Percentiles rank a stretch among this genome's conserved stretches.
phyloP scores from a whole-genome alignment of 306 rosid species.

The Hippophae tibetana region DNA sequence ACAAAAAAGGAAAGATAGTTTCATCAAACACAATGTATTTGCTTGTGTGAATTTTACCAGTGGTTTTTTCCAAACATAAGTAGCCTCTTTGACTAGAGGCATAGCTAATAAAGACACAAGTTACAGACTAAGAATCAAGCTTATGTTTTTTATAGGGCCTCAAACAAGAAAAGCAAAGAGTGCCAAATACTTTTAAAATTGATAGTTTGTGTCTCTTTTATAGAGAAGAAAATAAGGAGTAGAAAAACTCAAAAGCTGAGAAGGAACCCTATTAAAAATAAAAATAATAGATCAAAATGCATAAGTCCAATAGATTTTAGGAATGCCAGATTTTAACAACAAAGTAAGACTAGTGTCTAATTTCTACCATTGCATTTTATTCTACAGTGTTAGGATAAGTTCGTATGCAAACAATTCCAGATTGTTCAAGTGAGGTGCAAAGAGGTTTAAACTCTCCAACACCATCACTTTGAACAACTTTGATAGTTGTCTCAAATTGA shows the following conservation, averaged over 20 bases:
- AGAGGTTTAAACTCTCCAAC: neutral
- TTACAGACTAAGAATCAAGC: neutral
- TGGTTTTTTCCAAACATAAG: neutral
- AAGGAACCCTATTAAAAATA: neutral
- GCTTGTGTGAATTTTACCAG: neutral
- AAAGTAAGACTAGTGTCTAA: neutral
- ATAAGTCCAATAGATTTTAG: neutral
- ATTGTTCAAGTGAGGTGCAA: no score
- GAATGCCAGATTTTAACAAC: neutral
- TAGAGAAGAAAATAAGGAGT: neutral
- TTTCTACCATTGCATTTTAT: neutral
- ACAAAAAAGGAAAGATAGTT: neutral
- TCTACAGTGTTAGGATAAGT: neutral
- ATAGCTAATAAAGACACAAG: neutral
- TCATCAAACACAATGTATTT: neutral
- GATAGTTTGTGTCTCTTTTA: neutral
- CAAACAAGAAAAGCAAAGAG: neutral
- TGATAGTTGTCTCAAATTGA: neutral
- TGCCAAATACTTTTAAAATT: neutral
- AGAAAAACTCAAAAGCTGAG: neutral
- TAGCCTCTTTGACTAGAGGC: neutral
- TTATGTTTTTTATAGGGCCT: neutral
- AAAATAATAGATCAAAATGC: neutral
- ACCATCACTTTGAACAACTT: neutral
- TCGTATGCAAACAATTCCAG: neutral